Evolutionary conservation across 129 eudicot genomes (phyloP), one percentile per base, ranked within the genome.

Genomic region (Centrapalus pauciflorus): DNA sequence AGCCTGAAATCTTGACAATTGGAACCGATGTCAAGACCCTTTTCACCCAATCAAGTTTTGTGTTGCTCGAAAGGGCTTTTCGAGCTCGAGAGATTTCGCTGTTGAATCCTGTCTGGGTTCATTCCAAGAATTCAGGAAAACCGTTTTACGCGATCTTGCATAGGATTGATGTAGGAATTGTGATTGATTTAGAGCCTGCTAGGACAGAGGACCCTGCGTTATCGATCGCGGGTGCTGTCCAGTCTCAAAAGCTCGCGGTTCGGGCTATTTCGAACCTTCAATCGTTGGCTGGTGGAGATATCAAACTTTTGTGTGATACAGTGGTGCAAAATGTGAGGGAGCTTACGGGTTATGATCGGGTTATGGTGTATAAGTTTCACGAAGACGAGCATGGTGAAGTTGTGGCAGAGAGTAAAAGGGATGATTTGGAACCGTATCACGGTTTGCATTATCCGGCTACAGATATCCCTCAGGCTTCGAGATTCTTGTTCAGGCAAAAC

Each of bases 371-470:
- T 67, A 93, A 84, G 72, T 93, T 93, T 64, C 96, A 93, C 33
- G 98, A 93, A 65, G 98, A 93, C 72, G 98, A 93, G 37, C 96
- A 93, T 61, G 98, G 98, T 26, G 98, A 93, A 72, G 98, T 93
- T 55, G 89, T 93, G 80, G 95, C 98, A 0, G 98, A 93, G 79
- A 75, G 96, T 37, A 83, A 71, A 61, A 71, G 95, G 62, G 66
- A 75, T 0, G 92, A 82, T 77, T 84, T 93, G 28, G 96, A 93
- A 40, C 95, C 98, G 7, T 93, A 88, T 72, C 66, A 88, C 5
- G 96, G 98, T 1, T 82, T 93, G 57, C 98, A 88, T 69, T 93
- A 93, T 75, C 98, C 98, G 1, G 83, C 98, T n/a, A 93, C 98
- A 0, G 98, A 93, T 54, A 88, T 93, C 68, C 98, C 98, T 27